phyloP scores from a whole-genome alignment of 306 rosid species.

The Herpetospermum pedunculosum region DNA sequence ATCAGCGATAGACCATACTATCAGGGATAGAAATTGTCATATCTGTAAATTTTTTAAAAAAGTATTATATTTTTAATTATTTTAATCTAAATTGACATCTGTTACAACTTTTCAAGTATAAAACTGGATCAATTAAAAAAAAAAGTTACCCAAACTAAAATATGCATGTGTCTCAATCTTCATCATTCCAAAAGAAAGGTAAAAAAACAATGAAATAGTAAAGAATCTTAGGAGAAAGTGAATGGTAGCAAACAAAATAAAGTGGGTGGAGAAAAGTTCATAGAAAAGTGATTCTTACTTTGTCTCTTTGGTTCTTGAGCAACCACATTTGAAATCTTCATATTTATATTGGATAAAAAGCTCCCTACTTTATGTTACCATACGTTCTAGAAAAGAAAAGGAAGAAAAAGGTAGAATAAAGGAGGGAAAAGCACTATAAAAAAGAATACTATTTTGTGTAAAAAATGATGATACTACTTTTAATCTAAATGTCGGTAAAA shows the following conservation, averaged over 20 bases:
- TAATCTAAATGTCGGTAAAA: background rate
- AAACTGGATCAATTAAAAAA: too few species aligned
- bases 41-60: too few species aligned
- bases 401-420: background rate
- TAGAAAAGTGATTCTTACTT: background rate
- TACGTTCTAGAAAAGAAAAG: background rate
- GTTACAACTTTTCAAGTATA: too few species aligned
- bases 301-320: background rate
- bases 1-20: too few species aligned
- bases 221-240: background rate
- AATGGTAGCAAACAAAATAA: background rate
- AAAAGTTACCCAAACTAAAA: too few species aligned
- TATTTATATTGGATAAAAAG: background rate
- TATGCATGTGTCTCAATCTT: background rate
- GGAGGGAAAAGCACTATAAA: background rate
- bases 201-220: background rate
- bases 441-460: background rate
- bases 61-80: too few species aligned
- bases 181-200: background rate
- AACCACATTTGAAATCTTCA: background rate
- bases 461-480: background rate
- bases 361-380: background rate
- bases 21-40: too few species aligned
- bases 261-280: background rate
- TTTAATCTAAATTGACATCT: too few species aligned